Evolutionary conservation across 495 filamentous ascomycete species (phyloP), one percentile per base, ranked within the genome.

Genomic region (Margaritispora aquatica): DNA sequence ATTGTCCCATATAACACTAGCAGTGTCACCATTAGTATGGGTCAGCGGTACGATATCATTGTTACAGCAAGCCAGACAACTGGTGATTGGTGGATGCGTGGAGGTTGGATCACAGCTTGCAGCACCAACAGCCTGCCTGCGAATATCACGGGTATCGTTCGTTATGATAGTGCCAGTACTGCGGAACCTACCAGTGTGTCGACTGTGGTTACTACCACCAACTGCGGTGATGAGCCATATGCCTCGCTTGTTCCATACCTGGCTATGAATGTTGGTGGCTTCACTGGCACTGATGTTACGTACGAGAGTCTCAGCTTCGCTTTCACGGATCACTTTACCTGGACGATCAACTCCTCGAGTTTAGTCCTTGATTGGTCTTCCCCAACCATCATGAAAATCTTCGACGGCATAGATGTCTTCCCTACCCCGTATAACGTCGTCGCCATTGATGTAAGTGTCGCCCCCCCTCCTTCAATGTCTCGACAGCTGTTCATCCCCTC

Each of bases 1-100:
- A 77, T 84, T 51, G 66, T 71, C 7, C 73, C 82, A 2, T 71
- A 73, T 38, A 72, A 29, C 20, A 58, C 63, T 15, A 71, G 73
- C 26, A 59, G 88, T 13, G 64, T 73, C 24, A 70, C 27, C 84
- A 74, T 90, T 53, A 81, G 68, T 27, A 89, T 89, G 66, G 87
- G 82, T 15, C 85, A 90, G 71, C 79, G 88, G 29, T 86, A 86
- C 69, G 81, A 89, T 62, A 74, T 90, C 11, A 81, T 88, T 58
- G 79, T 90, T 48, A 79, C 80, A 47, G 87, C 86, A 17, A 75
- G 79, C 56, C 68, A 82, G 58, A 36, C 69, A 11, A 51, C 63
- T 11, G 74, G 69, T 17, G 78, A 82, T 63, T 90, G 86, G 73
- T 91, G 88, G 88, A 26, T 67, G 10, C 64, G 64, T 17, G 61